These are phyloP conservation scores for Kernera saxatilis DNA, from an alignment of 345 rosid species.

Conservation along the genomic window DNA sequence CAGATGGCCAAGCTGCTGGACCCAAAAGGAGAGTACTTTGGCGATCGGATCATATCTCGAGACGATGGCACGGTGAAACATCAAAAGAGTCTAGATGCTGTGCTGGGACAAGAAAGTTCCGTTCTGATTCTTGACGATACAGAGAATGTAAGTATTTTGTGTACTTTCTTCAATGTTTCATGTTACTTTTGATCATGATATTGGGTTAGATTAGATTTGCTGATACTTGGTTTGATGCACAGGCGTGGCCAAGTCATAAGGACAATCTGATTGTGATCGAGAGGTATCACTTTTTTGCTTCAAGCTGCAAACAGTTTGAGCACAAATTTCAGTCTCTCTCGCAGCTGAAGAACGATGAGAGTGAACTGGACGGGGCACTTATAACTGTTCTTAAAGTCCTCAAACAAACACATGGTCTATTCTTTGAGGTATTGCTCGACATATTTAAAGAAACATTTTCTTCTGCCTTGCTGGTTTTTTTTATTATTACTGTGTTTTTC, in stretches of 20 bases:
- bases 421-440: constrained; percentile 49
- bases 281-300: constrained; percentile 81
- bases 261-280: constrained; percentile 82
- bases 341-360: constrained; percentile 70
- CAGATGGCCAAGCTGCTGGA: constrained; percentile 94
- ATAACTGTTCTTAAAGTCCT: constrained; percentile 61
- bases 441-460: not conserved
- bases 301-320: constrained; percentile 89
- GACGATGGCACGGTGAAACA: constrained; percentile 85
- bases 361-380: constrained; percentile 69
- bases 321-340: constrained; percentile 63
- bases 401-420: constrained; percentile 47
- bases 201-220: not conserved
- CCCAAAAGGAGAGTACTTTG: constrained; percentile 65
- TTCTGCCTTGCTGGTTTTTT: not conserved
- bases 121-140: constrained; percentile 92
- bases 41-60: constrained; percentile 66
- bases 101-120: constrained; percentile 78
- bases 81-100: constrained; percentile 86
- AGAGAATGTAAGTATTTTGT: constrained; percentile 54
- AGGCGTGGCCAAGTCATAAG: constrained; percentile 78
- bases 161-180: not conserved
- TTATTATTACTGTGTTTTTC: not conserved
- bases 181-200: not conserved
- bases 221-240: constrained; percentile 4